Evolutionary conservation across 306 rosid species (phyloP).

Genomic region (Amphicarpaea edgeworthii): DNA sequence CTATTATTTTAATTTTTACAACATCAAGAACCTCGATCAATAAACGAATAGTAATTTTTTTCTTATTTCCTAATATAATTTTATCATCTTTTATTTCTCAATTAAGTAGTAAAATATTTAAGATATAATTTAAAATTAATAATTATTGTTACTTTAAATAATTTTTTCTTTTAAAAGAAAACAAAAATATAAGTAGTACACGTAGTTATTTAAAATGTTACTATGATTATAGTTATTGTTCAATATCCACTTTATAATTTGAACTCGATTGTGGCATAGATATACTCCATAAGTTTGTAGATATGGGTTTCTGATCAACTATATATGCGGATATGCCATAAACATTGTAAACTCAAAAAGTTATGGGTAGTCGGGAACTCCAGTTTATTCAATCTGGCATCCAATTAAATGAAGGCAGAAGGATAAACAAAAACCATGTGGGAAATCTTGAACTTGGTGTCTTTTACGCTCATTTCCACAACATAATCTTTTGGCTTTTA

Average conservation of each 20-base stretch:
- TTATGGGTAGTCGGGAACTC: conserved; percentile 29
- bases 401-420: conserved; percentile 31
- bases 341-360: not conserved
- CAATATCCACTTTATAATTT: not conserved
- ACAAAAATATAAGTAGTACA: not conserved
- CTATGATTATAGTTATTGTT: not conserved
- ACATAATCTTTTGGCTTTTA: not conserved
- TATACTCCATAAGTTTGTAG: not conserved
- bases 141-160: not conserved
- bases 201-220: not conserved
- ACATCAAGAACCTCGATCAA: not conserved
- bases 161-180: not conserved
- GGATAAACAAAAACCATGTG: conserved; percentile 2
- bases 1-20: too few relatives aligned
- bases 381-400: conserved; percentile 5
- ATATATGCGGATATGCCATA: not conserved
- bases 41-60: not conserved
- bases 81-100: not conserved
- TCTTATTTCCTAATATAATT: not conserved
- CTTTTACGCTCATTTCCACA: conserved; percentile 23
- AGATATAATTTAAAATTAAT: not conserved
- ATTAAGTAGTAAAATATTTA: not conserved
- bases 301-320: not conserved
- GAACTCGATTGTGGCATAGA: not conserved
- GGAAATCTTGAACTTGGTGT: conserved; percentile 25